A percentile compares a stretch with the other conserved stretches of the same genome.
Conservation (phyloP, 805 yeast species). For the Spathaspora girioi region DNA sequence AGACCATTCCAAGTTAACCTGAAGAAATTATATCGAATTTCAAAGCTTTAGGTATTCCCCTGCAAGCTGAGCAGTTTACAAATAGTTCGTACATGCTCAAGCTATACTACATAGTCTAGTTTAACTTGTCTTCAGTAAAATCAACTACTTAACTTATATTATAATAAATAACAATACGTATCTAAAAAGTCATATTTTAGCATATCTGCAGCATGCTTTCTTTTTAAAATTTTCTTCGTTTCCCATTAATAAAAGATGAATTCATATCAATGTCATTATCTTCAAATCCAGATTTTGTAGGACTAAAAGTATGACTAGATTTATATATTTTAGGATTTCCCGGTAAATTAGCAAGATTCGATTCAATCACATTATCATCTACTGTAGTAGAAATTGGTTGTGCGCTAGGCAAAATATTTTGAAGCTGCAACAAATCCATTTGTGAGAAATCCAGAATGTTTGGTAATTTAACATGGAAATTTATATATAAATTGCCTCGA, state of each 20-base stretch:
- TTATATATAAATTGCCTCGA: slow-evolving; percentile 37
- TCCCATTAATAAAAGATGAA: not conserved
- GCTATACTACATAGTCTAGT: too few relatives aligned
- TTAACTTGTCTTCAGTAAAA: too few relatives aligned
- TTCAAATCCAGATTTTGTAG: not conserved
- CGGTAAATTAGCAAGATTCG: slow-evolving; percentile 1
- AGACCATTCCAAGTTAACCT: too few relatives aligned
- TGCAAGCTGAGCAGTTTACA: too few relatives aligned
- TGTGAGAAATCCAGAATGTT: slow-evolving; percentile 20
- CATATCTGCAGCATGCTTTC: not conserved
- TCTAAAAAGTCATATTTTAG: not conserved
- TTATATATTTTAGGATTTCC: not conserved
- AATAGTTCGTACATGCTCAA: too few relatives aligned
- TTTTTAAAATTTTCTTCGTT: not conserved
- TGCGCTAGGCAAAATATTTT: slow-evolving; percentile 5
- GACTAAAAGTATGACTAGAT: not conserved
- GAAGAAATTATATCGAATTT: too few relatives aligned
- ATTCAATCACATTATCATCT: not conserved
- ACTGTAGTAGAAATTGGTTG: not conserved
- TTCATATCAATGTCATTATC: not conserved
- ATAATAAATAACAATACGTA: not conserved
- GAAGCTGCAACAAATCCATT: slow-evolving; percentile 2
- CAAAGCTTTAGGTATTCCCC: too few relatives aligned
- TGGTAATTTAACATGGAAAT: slow-evolving; percentile 36
- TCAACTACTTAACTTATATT: not conserved